Evolutionary conservation across 2,329 filamentous ascomycete genomes (phyloP).

Genomic region (Colletotrichum acutatum): DNA sequence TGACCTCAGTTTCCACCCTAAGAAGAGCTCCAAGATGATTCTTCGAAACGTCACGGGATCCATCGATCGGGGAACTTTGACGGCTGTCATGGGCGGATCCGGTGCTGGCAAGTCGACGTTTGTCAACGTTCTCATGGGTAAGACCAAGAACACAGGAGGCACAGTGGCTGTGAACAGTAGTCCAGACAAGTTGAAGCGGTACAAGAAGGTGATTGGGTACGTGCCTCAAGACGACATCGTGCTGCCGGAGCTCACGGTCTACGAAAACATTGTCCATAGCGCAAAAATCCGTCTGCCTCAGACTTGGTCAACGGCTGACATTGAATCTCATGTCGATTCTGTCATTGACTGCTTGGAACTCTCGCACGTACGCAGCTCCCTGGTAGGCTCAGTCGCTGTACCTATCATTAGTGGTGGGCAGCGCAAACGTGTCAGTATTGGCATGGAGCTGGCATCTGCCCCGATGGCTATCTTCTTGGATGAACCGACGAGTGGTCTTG

Average conservation of each 20-base stretch:
- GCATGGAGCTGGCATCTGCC: constrained; percentile 66
- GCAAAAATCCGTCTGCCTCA: constrained; percentile 64
- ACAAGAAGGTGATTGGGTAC: constrained; percentile 70
- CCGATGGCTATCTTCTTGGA: constrained; percentile 67
- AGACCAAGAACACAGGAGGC: constrained; percentile 61
- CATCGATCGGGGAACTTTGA: constrained; percentile 65
- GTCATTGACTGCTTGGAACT: constrained; percentile 66
- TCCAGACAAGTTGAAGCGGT: constrained; percentile 58
- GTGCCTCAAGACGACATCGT: constrained; percentile 72
- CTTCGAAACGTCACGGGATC: constrained; percentile 64
- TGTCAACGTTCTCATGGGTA: constrained; percentile 71
- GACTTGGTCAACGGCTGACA: constrained; percentile 60
- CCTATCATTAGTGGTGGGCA: constrained; percentile 68
- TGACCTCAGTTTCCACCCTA: constrained; percentile 60
- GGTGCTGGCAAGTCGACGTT: constrained; percentile 71
- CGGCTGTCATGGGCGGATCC: constrained; percentile 69
- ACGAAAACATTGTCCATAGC: constrained; percentile 71
- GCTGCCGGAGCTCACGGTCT: constrained; percentile 68
- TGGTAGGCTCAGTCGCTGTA: constrained; percentile 62
- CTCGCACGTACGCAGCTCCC: constrained; percentile 60
- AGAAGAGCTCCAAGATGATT: constrained; percentile 55
- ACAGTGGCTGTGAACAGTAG: constrained; percentile 64
- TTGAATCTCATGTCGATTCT: constrained; percentile 64
- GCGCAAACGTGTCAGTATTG: constrained; percentile 68
- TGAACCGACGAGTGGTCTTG: constrained; percentile 64